phyloP scores from a whole-genome alignment of 2,329 filamentous ascomycete species.

The Pseudogymnoascus sp. region DNA sequence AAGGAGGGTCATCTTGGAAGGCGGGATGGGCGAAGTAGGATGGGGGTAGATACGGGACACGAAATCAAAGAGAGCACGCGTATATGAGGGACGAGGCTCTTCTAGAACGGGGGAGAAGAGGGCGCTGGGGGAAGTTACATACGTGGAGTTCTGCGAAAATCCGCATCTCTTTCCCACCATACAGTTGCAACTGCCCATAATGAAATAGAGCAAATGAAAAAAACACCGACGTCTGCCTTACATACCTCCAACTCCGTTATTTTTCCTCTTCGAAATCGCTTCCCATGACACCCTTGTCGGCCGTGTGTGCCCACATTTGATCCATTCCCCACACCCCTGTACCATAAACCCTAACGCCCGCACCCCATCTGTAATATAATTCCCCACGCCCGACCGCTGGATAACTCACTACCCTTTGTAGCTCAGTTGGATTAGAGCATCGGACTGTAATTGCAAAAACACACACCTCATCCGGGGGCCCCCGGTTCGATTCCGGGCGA shows the following conservation, averaged over 20 bases:
- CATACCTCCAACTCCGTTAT: not conserved
- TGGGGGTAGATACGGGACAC: not conserved
- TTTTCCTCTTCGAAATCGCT: not conserved
- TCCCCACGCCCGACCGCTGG: not conserved
- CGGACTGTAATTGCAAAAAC: conserved; percentile 12
- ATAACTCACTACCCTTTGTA: conserved; percentile 10
- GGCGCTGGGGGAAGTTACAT: not conserved
- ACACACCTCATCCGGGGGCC: conserved; percentile 13
- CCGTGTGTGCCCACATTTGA: not conserved
- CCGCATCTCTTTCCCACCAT: not conserved
- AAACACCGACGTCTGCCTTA: not conserved
- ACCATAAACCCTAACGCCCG: not conserved
- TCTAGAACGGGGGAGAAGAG: not conserved
- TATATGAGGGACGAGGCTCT: conserved; percentile 3
- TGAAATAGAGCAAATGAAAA: conserved; percentile 6
- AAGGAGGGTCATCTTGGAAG: not conserved
- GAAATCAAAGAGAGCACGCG: conserved; percentile 7
- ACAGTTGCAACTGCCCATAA: not conserved
- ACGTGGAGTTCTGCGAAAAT: conserved; percentile 6
- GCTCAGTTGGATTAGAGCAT: conserved; percentile 14
- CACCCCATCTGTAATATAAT: conserved; percentile 2
- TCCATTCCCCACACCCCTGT: not conserved
- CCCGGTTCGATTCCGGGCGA: conserved; percentile 14
- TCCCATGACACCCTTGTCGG: not conserved
- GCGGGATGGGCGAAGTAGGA: not conserved